A percentile compares a stretch with the other conserved stretches of the same genome.
phyloP scores from a whole-genome alignment of 805 yeast genomes.

The Candida caryicola region DNA sequence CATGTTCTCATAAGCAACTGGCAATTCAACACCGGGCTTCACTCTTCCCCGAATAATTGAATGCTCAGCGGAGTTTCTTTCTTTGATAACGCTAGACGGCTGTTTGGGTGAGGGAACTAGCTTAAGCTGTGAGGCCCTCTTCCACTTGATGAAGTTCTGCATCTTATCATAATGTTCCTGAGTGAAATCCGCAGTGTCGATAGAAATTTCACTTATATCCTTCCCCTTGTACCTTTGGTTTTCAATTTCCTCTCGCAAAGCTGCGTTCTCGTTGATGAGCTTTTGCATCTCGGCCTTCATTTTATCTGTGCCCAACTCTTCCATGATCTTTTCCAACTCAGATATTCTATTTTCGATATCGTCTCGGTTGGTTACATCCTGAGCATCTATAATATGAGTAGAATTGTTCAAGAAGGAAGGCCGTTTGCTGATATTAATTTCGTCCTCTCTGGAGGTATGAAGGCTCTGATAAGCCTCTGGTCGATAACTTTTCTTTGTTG shows the following conservation, averaged over 20 bases:
- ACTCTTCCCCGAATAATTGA: slow-evolving; percentile 28
- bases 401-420: slow-evolving; percentile 12
- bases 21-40: slow-evolving; percentile 32
- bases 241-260: slow-evolving; percentile 10
- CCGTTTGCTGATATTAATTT: slow-evolving; percentile 6
- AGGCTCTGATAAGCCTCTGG: not conserved
- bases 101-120: slow-evolving; percentile 15
- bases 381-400: slow-evolving; percentile 6
- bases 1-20: slow-evolving; percentile 32
- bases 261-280: slow-evolving; percentile 15
- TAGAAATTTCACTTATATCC: slow-evolving; percentile 12
- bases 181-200: slow-evolving; percentile 23
- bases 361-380: slow-evolving; percentile 1
- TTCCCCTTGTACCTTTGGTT: slow-evolving; percentile 2
- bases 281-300: slow-evolving; percentile 12
- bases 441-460: slow-evolving; percentile 2
- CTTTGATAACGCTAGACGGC: slow-evolving; percentile 8
- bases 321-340: slow-evolving; percentile 15
- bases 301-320: slow-evolving; percentile 9
- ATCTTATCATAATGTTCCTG: slow-evolving; percentile 14
- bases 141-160: slow-evolving; percentile 33
- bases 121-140: slow-evolving; percentile 35
- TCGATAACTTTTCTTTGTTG: slow-evolving; percentile 1
- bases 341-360: slow-evolving; percentile 9
- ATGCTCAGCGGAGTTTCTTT: slow-evolving; percentile 7